Percentiles rank a stretch among this genome's conserved stretches.
These are phyloP conservation scores for Coprinopsis cinerea DNA, from an alignment of 768 basidiomycete species.

Conservation along the genomic window DNA sequence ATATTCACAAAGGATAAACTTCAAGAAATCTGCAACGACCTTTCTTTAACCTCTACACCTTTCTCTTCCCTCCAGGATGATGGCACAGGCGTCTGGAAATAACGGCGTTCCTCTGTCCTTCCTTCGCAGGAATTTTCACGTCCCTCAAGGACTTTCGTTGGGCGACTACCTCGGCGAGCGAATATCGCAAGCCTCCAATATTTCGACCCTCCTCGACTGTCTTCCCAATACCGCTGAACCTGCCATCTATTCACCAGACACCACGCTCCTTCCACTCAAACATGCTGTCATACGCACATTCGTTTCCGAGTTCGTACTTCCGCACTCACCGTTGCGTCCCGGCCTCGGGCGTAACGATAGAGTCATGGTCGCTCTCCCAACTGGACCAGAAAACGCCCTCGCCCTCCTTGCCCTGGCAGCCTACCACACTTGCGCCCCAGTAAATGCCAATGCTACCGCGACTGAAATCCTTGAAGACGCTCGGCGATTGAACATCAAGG, in stretches of 20 bases:
- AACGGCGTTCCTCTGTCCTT: background rate
- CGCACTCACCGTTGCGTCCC: constrained; percentile 23
- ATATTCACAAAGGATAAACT: background rate
- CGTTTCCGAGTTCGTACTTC: constrained; percentile 33
- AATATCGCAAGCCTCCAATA: constrained; percentile 23
- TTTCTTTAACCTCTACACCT: background rate
- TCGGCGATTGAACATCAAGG: constrained; percentile 30
- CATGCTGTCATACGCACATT: constrained; percentile 33
- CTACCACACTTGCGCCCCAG: constrained; percentile 43
- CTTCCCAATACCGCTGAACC: constrained; percentile 27
- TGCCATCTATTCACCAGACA: constrained; percentile 35
- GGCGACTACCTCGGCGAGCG: constrained; percentile 31
- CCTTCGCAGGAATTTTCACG: background rate
- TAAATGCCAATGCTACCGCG: constrained; percentile 40
- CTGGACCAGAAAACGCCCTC: constrained; percentile 41
- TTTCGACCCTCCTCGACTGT: constrained; percentile 35
- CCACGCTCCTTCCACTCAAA: constrained; percentile 27
- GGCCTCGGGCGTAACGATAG: constrained; percentile 38
- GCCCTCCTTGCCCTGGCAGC: constrained; percentile 37
- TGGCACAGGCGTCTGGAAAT: background rate
- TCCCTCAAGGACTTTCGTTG: constrained; percentile 9
- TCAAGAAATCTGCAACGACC: background rate
- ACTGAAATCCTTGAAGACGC: constrained; percentile 40
- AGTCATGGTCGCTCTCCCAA: constrained; percentile 38
- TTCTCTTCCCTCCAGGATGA: background rate